phyloP scores from a whole-genome alignment of 2,329 filamentous ascomycete genomes.

The Fusarium sacchari region DNA sequence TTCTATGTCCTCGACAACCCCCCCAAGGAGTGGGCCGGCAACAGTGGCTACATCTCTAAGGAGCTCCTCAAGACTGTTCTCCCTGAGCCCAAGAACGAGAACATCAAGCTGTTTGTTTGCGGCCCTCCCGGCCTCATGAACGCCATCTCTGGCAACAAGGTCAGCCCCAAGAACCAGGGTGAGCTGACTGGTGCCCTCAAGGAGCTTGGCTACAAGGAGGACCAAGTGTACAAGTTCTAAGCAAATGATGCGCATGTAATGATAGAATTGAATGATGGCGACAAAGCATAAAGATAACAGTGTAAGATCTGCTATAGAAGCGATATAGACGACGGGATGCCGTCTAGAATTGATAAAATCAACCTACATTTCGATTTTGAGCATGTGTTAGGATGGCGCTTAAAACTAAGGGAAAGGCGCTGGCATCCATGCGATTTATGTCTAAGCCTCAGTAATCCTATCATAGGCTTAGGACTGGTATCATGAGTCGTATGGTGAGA shows the following conservation, averaged over 20 bases:
- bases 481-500: neutral
- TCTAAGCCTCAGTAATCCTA: neutral
- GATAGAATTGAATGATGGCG: slow-evolving; percentile 13
- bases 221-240: slow-evolving; percentile 97
- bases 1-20: slow-evolving; percentile 93
- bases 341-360: slow-evolving; percentile 38
- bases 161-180: slow-evolving; percentile 92
- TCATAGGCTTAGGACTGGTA: too few relatives aligned
- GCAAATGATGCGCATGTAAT: slow-evolving; percentile 1
- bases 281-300: slow-evolving; percentile 17
- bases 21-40: slow-evolving; percentile 80
- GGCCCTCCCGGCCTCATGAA: slow-evolving; percentile 95
- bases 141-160: slow-evolving; percentile 88
- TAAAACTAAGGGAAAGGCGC: neutral
- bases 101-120: slow-evolving; percentile 97
- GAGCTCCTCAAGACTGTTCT: slow-evolving; percentile 94
- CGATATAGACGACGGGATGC: slow-evolving; percentile 33
- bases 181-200: slow-evolving; percentile 84
- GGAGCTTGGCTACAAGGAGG: slow-evolving; percentile 74
- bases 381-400: neutral
- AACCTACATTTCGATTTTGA: neutral
- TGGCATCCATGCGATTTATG: neutral
- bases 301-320: slow-evolving; percentile 43
- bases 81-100: slow-evolving; percentile 88
- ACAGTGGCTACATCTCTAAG: slow-evolving; percentile 85